These are phyloP conservation scores for Lepraria neglecta DNA, from an alignment of 495 filamentous ascomycete species.

Conservation along the genomic window DNA sequence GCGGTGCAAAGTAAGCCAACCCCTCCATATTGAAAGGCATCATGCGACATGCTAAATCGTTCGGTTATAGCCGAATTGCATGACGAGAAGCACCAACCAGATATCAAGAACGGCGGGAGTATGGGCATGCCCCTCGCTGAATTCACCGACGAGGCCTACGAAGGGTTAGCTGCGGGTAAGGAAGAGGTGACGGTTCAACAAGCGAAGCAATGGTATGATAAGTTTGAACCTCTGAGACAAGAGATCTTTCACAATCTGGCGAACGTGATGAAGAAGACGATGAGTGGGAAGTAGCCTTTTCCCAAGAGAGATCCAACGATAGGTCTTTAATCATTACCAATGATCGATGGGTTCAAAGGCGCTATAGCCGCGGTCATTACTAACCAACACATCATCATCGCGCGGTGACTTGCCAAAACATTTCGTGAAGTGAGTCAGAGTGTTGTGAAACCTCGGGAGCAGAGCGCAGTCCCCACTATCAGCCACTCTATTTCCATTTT, in stretches of 20 bases:
- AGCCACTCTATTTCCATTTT: no score
- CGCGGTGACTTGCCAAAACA: no score
- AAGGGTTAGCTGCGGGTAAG: slow-evolving; percentile 43
- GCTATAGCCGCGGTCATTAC: no score
- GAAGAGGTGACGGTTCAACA: slow-evolving; percentile 39
- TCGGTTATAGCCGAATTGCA: slow-evolving; percentile 35
- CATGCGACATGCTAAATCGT: background rate
- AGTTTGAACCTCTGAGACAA: slow-evolving; percentile 25
- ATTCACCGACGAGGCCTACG: slow-evolving; percentile 53
- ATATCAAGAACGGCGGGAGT: slow-evolving; percentile 30
- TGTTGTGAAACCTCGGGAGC: no score
- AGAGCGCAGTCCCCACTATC: no score
- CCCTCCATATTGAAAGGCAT: background rate
- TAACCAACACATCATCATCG: no score
- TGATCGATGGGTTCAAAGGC: background rate
- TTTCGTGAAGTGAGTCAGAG: no score
- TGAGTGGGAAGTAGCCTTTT: background rate
- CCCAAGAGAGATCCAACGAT: no score
- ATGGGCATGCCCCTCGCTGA: slow-evolving; percentile 56
- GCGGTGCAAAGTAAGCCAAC: slow-evolving; percentile 52
- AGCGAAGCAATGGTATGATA: slow-evolving; percentile 17
- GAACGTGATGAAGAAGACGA: background rate
- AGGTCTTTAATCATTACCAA: background rate
- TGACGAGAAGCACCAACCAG: slow-evolving; percentile 35
- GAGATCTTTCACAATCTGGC: slow-evolving; percentile 34